Base-by-base conservation (phyloP, 768 basidiomycete genomes). In the Suillus subalutaceus region DNA sequence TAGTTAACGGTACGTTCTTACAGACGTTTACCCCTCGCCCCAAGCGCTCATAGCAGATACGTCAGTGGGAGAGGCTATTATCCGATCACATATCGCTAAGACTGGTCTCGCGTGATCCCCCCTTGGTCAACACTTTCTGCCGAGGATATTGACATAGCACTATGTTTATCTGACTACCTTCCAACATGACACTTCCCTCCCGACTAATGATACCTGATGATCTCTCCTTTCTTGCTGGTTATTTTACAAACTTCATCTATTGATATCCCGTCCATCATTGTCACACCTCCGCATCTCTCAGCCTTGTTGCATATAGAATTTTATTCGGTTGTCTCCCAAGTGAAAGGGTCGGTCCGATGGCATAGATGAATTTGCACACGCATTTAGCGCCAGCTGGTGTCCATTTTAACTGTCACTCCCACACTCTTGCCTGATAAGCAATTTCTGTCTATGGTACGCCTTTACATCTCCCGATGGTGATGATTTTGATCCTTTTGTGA, bases 1-100 rank as follows among this genome's bases (percentile, higher is more conserved):
- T 91, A 65, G 79, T 85, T 18, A 86, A 85, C 69, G 87, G 89
- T 88, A 65, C 63, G 84, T 76, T 60, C 41, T 59, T 65, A 48
- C 30, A 37, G 16, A 32, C 50, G 52, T 9, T 8, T 63, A 48
- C 48, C 44, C 48, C 44, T 44, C 26, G 37, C 37, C 26, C 13
- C 38, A 48, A 38, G 13, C 30, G 43, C 65, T 73, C 63, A 67
- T 13, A 37, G 30, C 55, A 40, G 41, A 67, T 23, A 57, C 46
- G 62, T 6, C 64, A 90, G 88, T 90, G 44, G 88, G 87, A 59
- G 88, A 90, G 79, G 85, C 84, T 10, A 88, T 90, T 60, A 85
- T 90, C 69, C 84, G 88, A 66, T 87, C 86, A 68, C 89, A 90
- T 74, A 84, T 90, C 63, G 80, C 83, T 46, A 81, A 85, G 67